Evolutionary conservation across 345 rosid species (phyloP).

Genomic region (Carallia brachiata): DNA sequence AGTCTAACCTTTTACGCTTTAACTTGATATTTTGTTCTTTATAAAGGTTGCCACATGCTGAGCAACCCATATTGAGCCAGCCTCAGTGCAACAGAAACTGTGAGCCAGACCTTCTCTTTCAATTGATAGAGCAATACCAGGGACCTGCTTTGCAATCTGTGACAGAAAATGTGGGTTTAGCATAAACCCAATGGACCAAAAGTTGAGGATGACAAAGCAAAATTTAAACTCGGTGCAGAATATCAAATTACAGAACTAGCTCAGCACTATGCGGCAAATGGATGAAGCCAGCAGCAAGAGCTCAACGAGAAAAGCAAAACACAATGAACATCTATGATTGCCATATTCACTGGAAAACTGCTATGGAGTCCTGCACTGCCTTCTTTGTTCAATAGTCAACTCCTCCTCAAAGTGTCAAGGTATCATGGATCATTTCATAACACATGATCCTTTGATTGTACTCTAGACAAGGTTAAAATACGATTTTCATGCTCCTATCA

Average conservation of each 20-base stretch:
- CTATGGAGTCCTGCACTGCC: too few species aligned
- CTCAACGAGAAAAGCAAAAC: too few species aligned
- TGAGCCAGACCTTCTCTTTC: conserved; percentile 80
- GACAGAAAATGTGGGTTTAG: conserved; percentile 1
- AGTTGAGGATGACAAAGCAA: too few species aligned
- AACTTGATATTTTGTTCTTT: conserved; percentile 32
- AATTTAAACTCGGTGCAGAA: too few species aligned
- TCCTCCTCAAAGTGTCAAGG: too few species aligned
- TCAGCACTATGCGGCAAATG: too few species aligned
- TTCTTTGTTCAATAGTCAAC: too few species aligned
- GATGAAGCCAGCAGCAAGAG: too few species aligned
- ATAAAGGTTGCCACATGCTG: conserved; percentile 51
- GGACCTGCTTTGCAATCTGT: conserved; percentile 64
- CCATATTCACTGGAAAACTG: too few species aligned
- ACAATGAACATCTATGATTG: too few species aligned
- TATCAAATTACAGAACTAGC: too few species aligned
- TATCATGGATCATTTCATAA: background rate
- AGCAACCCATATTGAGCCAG: conserved; percentile 77
- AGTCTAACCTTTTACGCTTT: background rate
- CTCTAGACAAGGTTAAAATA: background rate
- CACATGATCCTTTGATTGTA: background rate
- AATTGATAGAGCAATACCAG: conserved; percentile 45
- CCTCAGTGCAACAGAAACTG: conserved; percentile 66
- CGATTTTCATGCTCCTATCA: background rate
- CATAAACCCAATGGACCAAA: too few species aligned